These are phyloP conservation scores for Rhodotorula graminis DNA, from an alignment of 768 basidiomycete genomes.

Conservation along the genomic window DNA sequence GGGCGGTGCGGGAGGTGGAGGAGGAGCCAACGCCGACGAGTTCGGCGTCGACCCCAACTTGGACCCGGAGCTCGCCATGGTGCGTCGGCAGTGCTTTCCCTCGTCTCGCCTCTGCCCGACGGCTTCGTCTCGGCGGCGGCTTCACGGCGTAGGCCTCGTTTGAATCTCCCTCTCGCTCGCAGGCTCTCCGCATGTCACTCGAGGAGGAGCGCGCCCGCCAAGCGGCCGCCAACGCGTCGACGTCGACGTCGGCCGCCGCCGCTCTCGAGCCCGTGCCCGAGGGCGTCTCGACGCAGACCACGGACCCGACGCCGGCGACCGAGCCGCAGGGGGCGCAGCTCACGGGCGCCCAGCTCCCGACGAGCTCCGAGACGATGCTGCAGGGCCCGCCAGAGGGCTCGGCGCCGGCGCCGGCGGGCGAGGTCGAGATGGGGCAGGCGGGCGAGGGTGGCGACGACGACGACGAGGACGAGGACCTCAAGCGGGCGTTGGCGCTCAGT, in stretches of 20 bases:
- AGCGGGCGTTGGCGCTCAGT: constrained; percentile 67
- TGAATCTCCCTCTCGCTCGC: background rate
- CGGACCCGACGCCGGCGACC: constrained; percentile 39
- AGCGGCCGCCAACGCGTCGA: constrained; percentile 49
- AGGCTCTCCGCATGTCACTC: constrained; percentile 97
- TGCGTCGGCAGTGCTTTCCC: constrained; percentile 43
- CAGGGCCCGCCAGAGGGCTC: constrained; percentile 39
- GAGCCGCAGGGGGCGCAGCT: constrained; percentile 39
- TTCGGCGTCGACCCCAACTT: constrained; percentile 91
- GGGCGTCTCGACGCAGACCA: constrained; percentile 34
- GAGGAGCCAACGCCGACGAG: constrained; percentile 61
- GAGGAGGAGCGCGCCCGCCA: constrained; percentile 82
- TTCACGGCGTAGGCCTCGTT: too few species aligned
- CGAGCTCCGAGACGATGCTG: constrained; percentile 35
- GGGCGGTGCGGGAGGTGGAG: constrained; percentile 54
- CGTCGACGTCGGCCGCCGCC: constrained; percentile 47
- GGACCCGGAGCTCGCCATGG: constrained; percentile 96
- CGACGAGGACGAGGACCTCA: constrained; percentile 73
- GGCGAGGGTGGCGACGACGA: constrained; percentile 50
- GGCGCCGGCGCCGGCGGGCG: constrained; percentile 3
- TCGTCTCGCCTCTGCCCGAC: too few species aligned
- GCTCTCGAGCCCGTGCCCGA: constrained; percentile 48
- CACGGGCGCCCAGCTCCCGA: constrained; percentile 33
- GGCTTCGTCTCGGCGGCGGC: too few species aligned
- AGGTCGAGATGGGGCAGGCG: constrained; percentile 30